Percentiles rank a stretch among this genome's conserved stretches.
Evolutionary conservation across 345 rosid genomes (phyloP).

Genomic region (Populus pruinosa): DNA sequence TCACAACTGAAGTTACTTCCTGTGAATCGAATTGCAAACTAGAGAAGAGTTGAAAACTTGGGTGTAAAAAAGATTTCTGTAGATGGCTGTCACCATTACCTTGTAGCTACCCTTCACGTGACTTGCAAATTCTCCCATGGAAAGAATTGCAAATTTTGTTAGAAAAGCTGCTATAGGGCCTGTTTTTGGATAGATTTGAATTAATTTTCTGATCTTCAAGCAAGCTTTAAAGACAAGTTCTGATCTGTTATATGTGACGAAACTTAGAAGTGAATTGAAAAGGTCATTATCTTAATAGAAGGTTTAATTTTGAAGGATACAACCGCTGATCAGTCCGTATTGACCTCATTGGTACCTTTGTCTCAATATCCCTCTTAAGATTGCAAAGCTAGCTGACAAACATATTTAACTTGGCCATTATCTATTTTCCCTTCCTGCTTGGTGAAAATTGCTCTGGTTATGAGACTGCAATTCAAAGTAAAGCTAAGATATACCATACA

Average conservation of each 20-base stretch:
- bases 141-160: no score
- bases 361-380: not conserved
- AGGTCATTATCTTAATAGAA: not conserved
- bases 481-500: not conserved
- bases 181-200: not conserved
- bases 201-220: not conserved
- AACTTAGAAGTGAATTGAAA: not conserved
- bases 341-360: not conserved
- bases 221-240: not conserved
- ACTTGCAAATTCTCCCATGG: not conserved
- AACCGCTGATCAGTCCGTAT: not conserved
- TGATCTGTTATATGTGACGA: not conserved
- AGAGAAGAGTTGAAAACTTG: not conserved
- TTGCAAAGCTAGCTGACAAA: not conserved
- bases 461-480: not conserved
- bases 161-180: not conserved
- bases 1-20: not conserved
- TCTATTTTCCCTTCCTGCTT: not conserved
- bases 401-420: not conserved
- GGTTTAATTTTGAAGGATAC: not conserved
- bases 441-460: not conserved
- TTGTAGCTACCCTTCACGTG: not conserved
- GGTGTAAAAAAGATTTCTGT: not conserved
- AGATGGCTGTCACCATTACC: not conserved
- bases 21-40: not conserved